phyloP scores from a whole-genome alignment of 2,329 filamentous ascomycete genomes.

The Penicillium sp. region DNA sequence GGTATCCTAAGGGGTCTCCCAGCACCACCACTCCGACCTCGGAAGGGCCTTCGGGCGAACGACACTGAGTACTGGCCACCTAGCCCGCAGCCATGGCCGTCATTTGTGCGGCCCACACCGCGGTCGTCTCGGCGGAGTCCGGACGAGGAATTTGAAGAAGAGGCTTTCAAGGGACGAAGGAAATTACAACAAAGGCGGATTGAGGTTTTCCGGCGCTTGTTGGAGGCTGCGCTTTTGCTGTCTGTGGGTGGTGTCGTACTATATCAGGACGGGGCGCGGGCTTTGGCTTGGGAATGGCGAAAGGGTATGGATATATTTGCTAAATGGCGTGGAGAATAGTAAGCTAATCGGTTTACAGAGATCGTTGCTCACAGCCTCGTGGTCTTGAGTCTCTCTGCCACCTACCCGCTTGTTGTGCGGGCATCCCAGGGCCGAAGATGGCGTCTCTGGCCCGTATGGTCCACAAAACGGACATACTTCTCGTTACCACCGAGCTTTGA shows the following conservation, averaged over 20 bases:
- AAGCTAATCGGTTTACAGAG: slow-evolving; percentile 29
- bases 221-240: slow-evolving; percentile 54
- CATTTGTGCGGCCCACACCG: slow-evolving; percentile 29
- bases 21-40: slow-evolving; percentile 66
- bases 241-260: slow-evolving; percentile 49
- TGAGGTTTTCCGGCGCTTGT: slow-evolving; percentile 48
- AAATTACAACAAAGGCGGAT: slow-evolving; percentile 35
- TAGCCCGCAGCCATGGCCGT: slow-evolving; percentile 31
- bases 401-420: slow-evolving; percentile 59
- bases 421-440: slow-evolving; percentile 25
- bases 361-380: slow-evolving; percentile 33
- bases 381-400: slow-evolving; percentile 33
- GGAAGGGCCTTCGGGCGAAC: slow-evolving; percentile 68
- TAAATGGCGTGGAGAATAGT: not conserved
- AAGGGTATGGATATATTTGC: slow-evolving; percentile 31
- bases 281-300: slow-evolving; percentile 35
- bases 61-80: slow-evolving; percentile 33
- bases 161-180: slow-evolving; percentile 22
- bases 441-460: slow-evolving; percentile 23
- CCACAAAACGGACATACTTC: slow-evolving; percentile 46
- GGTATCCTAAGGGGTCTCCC: slow-evolving; percentile 75
- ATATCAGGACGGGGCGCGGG: slow-evolving; percentile 31
- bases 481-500: slow-evolving; percentile 76
- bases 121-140: slow-evolving; percentile 32
- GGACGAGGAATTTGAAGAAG: slow-evolving; percentile 29